A percentile compares a stretch with the other conserved stretches of the same genome.
These are phyloP conservation scores for Phytophthora sojae DNA, from an alignment of 352 stramenopile genomes.

Conservation along the genomic window DNA sequence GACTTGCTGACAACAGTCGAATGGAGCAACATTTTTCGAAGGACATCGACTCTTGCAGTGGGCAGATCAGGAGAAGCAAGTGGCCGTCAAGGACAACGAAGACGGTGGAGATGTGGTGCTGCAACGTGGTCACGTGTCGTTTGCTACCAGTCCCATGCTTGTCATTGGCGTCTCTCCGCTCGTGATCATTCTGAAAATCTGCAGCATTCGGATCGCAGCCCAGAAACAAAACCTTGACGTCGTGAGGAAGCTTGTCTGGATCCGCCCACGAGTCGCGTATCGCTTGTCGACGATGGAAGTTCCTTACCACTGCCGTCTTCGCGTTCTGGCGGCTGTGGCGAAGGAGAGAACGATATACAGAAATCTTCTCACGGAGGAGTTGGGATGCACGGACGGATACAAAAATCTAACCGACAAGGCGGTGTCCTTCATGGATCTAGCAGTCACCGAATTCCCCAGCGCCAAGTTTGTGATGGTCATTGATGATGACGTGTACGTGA, in stretches of 20 bases:
- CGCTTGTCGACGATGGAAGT: conserved; percentile 37
- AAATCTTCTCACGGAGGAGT: conserved; percentile 48
- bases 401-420: conserved; percentile 26
- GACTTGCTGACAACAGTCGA: conserved; percentile 16
- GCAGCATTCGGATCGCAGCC: conserved; percentile 35
- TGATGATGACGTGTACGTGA: conserved; percentile 60
- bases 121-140: background rate
- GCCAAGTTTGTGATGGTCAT: conserved; percentile 48
- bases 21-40: conserved; percentile 27
- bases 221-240: conserved; percentile 47
- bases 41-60: conserved; percentile 28
- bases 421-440: conserved; percentile 34
- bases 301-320: conserved; percentile 52
- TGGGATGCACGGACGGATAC: conserved; percentile 51
- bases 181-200: background rate
- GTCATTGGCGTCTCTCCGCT: conserved; percentile 47
- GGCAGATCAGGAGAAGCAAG: conserved; percentile 14
- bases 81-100: background rate
- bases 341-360: conserved; percentile 36
- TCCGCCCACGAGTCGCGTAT: conserved; percentile 54
- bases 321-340: conserved; percentile 22
- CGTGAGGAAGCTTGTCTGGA: conserved; percentile 2
- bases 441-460: conserved; percentile 1
- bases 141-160: conserved; percentile 19
- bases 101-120: conserved; percentile 11